These are phyloP conservation scores for Eucalyptus viminalis DNA, from an alignment of 345 rosid genomes.

Conservation along the genomic window DNA sequence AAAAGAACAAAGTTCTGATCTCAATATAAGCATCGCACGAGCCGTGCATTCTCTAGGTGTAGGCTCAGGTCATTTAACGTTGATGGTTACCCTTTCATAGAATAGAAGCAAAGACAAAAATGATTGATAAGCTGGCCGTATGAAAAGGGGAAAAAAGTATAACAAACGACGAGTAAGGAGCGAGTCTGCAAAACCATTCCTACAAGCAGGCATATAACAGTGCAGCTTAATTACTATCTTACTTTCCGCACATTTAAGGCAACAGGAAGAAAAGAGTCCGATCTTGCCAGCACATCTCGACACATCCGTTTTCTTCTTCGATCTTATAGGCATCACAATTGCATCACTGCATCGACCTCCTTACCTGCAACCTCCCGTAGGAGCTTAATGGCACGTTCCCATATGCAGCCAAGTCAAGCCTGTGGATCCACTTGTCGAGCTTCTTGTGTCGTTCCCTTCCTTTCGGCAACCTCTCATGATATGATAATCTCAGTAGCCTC, in stretches of 20 bases:
- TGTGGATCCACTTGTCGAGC: constrained; percentile 71
- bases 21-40: not conserved
- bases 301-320: constrained; percentile 62
- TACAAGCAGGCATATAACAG: not conserved
- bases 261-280: constrained; percentile 64
- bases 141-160: not conserved
- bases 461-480: constrained; percentile 63
- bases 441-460: constrained; percentile 85
- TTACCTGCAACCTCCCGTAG: constrained; percentile 57
- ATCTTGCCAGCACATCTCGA: constrained; percentile 79
- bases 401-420: constrained; percentile 68
- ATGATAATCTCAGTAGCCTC: constrained; percentile 81
- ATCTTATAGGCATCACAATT: constrained; percentile 66
- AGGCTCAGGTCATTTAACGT: not conserved
- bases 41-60: not conserved
- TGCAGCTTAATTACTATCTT: not conserved
- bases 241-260: constrained; percentile 79
- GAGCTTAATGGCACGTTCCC: constrained; percentile 61
- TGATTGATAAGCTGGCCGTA: not conserved
- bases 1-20: not conserved
- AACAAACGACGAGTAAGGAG: not conserved
- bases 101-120: not conserved
- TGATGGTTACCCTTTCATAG: not conserved
- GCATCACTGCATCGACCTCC: constrained; percentile 55
- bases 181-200: not conserved